Conservation (phyloP, 768 basidiomycete species). For the Phanerochaete carnosa region DNA sequence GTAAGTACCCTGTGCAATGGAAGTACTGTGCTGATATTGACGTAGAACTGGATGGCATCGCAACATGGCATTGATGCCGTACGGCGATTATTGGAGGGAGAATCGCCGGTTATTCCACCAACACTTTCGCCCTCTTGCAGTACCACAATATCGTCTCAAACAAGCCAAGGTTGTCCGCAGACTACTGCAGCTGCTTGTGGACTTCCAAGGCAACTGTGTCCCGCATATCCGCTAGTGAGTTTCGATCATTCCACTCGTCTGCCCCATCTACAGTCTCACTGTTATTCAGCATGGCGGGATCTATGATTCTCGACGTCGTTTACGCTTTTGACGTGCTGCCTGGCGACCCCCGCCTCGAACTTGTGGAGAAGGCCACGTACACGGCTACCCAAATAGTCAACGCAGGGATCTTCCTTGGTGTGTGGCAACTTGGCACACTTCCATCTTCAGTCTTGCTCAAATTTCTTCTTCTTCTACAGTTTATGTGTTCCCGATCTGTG, state of each 20-base stretch:
- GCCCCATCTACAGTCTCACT: not conserved
- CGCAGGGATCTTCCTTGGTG: not conserved
- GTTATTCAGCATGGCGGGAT: constrained; percentile 9
- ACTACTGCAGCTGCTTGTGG: not conserved
- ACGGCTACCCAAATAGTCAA: not conserved
- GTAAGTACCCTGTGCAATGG: not conserved
- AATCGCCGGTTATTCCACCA: constrained; percentile 6
- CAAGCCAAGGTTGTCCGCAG: not conserved
- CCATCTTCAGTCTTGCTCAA: not conserved
- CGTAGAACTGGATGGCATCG: not conserved
- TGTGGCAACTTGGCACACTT: not conserved
- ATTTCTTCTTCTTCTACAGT: not conserved
- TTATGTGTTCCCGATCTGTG: not conserved
- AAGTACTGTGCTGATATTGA: too few relatives aligned
- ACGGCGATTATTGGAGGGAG: constrained; percentile 8
- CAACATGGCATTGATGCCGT: not conserved
- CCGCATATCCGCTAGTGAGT: constrained; percentile 1
- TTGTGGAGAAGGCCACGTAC: not conserved
- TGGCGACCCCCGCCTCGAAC: constrained; percentile 3
- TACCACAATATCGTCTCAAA: not conserved
- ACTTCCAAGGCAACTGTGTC: not conserved
- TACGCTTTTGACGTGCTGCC: constrained; percentile 15
- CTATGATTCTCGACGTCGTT: constrained; percentile 9
- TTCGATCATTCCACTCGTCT: not conserved
- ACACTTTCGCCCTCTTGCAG: not conserved